Conservation (phyloP, 768 basidiomycete species). For the Xerocomus brunneocitrinus region DNA sequence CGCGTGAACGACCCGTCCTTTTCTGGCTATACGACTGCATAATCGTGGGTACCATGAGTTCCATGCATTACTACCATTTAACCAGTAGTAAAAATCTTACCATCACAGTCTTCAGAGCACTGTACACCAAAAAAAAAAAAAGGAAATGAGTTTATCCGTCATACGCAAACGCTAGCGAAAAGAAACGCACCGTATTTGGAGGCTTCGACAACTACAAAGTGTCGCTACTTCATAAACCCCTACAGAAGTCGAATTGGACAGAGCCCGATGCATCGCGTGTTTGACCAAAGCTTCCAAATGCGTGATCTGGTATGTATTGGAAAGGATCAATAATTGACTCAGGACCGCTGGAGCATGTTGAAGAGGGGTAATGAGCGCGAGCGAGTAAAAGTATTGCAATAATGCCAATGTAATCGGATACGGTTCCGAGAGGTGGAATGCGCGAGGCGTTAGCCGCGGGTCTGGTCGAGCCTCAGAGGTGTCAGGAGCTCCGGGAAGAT, state of each 20-base stretch:
- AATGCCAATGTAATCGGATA: slow-evolving; percentile 86
- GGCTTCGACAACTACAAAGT: slow-evolving; percentile 78
- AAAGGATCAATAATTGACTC: slow-evolving; percentile 78
- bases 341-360: slow-evolving; percentile 90
- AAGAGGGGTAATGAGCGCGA: slow-evolving; percentile 80
- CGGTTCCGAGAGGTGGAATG: slow-evolving; percentile 80
- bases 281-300: slow-evolving; percentile 79
- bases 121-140: slow-evolving; percentile 23
- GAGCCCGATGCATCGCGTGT: slow-evolving; percentile 88
- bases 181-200: slow-evolving; percentile 78
- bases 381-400: slow-evolving; percentile 91
- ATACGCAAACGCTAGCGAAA: slow-evolving; percentile 8
- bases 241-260: slow-evolving; percentile 81
- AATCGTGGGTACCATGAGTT: slow-evolving; percentile 13
- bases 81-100: slow-evolving; percentile 35
- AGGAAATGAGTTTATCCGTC: slow-evolving; percentile 9
- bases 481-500: slow-evolving; percentile 49
- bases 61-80: background rate
- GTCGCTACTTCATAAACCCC: slow-evolving; percentile 96
- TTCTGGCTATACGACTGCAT: slow-evolving; percentile 74
- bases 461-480: slow-evolving; percentile 57
- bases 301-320: slow-evolving; percentile 74
- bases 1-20: slow-evolving; percentile 50
- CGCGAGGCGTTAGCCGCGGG: slow-evolving; percentile 74
- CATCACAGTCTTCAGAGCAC: slow-evolving; percentile 82